Evolutionary conservation across 2,329 filamentous ascomycete genomes (phyloP).

Genomic region (Epichloe sp.): DNA sequence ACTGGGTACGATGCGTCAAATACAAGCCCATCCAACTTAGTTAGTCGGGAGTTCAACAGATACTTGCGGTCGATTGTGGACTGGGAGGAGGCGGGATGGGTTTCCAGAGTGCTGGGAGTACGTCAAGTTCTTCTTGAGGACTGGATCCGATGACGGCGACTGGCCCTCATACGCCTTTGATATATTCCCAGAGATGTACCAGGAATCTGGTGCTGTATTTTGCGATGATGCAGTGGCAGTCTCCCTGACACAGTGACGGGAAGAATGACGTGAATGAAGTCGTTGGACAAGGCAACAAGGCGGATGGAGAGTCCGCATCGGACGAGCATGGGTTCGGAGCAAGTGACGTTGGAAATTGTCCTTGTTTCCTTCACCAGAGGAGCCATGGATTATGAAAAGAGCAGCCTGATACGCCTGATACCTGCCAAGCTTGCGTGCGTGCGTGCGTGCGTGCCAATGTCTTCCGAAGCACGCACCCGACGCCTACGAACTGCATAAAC

Average conservation of each 20-base stretch:
- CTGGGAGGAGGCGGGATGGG: constrained; percentile 2
- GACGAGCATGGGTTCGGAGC: too few species aligned
- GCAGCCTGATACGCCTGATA: too few species aligned
- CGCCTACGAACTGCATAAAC: neutral
- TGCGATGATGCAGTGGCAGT: neutral
- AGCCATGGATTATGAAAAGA: too few species aligned
- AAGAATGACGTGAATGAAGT: too few species aligned
- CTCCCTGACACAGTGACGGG: neutral
- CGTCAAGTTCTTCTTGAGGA: constrained; percentile 2
- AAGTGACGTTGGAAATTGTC: too few species aligned
- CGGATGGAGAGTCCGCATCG: too few species aligned
- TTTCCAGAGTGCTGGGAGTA: constrained; percentile 3
- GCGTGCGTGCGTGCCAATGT: too few species aligned
- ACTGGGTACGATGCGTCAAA: neutral
- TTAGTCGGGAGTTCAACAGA: neutral
- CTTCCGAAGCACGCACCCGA: too few species aligned
- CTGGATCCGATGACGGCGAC: neutral
- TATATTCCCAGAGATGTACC: neutral
- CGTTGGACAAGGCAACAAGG: too few species aligned
- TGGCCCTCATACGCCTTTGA: neutral
- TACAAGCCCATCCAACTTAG: neutral
- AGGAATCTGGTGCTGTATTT: neutral
- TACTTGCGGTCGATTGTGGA: constrained; percentile 1
- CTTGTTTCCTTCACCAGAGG: too few species aligned
- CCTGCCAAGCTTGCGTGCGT: too few species aligned